Evolutionary conservation across 2,329 filamentous ascomycete genomes (phyloP), one percentile per base, ranked within the genome.

Genomic region (Emmonsia crescens): DNA sequence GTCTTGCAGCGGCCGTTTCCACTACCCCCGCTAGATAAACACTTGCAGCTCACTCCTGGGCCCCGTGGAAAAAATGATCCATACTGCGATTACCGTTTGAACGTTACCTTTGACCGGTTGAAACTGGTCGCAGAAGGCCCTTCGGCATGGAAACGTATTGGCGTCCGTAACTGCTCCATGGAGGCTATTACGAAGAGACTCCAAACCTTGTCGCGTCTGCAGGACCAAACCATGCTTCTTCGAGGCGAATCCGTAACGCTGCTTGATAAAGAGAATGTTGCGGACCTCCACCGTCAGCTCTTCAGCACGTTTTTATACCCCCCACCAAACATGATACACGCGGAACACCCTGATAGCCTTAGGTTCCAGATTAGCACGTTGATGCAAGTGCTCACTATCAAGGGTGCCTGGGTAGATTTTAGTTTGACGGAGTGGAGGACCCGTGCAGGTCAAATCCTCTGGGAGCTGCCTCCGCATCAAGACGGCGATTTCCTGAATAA

Each of bases 401-500:
- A 73, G 1, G 76, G 75, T 6, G 73, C 78, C 2, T 81, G 79
- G 79, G 66, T 77, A 14, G 74, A 81, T 62, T 78, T 81, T 63
- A 79, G 77, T 64, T 62, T 75, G 2, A 73, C 75, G 0, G 77
- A 80, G 60, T 77, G 77, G 73, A 74, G 79, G 16, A 69, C 78
- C n/a, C 72, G 75, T 8, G 72, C 75, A 2, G 78, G 78, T 1
- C 76, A 80, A 61, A 64, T 79, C 6, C 67, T 81, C 5, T 80
- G 76, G 76, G 73, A 77, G 48, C 63, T 63, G 8, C 66, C 71
- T 9, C 70, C 71, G 3, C 74, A 76, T 64, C 66, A 63, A 5
- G 73, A 75, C 33, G 74, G 72, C 0, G 74, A 76, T 59, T 72
- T 66, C 44, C 60, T 60, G 5, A 56, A 66, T 5, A 59, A 65